phyloP scores from a whole-genome alignment of 768 basidiomycete genomes.

The Boletus subparvulus region DNA sequence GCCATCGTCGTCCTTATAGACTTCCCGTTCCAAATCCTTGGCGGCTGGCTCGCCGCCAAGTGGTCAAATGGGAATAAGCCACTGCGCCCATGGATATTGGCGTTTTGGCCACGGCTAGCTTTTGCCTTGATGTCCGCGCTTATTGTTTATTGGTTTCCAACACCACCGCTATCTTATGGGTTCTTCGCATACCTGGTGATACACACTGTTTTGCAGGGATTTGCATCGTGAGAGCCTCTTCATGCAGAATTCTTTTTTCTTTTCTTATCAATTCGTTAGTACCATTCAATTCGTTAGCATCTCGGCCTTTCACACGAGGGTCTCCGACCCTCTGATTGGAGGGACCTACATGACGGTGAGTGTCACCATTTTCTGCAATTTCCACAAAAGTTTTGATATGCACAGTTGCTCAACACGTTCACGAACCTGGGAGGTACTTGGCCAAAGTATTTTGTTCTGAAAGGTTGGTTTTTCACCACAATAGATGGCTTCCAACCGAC shows the following conservation, averaged over 20 bases:
- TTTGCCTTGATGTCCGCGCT: slow-evolving; percentile 73
- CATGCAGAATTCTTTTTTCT: background rate
- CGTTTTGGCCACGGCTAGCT: slow-evolving; percentile 83
- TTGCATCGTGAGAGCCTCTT: slow-evolving; percentile 65
- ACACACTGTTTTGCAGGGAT: slow-evolving; percentile 80
- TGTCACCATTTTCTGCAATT: background rate
- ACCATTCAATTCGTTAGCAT: slow-evolving; percentile 99
- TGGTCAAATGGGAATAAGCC: slow-evolving; percentile 84
- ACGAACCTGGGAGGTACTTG: slow-evolving; percentile 97
- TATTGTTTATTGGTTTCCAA: slow-evolving; percentile 84
- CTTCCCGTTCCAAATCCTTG: slow-evolving; percentile 95
- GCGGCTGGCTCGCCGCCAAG: slow-evolving; percentile 90
- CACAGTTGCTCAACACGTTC: slow-evolving; percentile 89
- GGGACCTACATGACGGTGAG: slow-evolving; percentile 99
- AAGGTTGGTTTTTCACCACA: slow-evolving; percentile 46
- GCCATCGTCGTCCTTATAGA: slow-evolving; percentile 95
- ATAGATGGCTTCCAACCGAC: slow-evolving; percentile 8
- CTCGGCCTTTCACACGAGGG: slow-evolving; percentile 96
- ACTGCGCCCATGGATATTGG: slow-evolving; percentile 83
- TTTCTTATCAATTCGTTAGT: slow-evolving; percentile 40
- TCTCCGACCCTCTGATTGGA: slow-evolving; percentile 95
- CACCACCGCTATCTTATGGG: slow-evolving; percentile 62
- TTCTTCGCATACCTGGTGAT: slow-evolving; percentile 83
- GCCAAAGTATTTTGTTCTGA: slow-evolving; percentile 96
- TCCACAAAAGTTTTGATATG: slow-evolving; percentile 6